Percentiles rank a stretch among this genome's conserved stretches.
These are phyloP conservation scores for Xylaria sp. DNA, from an alignment of 2,329 filamentous ascomycete species.

Conservation along the genomic window DNA sequence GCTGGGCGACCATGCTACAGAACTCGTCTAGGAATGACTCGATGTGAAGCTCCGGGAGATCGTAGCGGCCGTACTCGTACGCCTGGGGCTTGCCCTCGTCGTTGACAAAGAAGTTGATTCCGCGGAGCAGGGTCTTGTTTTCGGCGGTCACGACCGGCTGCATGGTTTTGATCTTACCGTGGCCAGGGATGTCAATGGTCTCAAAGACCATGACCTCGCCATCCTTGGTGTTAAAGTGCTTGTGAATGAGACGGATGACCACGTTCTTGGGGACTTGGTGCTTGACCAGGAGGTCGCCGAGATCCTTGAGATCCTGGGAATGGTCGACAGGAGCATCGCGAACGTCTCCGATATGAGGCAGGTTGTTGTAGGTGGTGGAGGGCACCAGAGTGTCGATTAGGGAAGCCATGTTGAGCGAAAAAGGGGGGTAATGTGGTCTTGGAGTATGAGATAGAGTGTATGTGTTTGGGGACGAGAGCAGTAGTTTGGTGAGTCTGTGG, in stretches of 20 bases:
- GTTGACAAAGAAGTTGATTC: constrained; percentile 24
- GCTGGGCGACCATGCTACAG: constrained; percentile 12
- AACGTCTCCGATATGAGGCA: not conserved
- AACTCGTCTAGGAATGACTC: constrained; percentile 19
- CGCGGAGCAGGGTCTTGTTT: constrained; percentile 20
- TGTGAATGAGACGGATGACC: not conserved
- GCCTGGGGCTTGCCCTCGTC: constrained; percentile 15
- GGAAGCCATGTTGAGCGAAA: not conserved
- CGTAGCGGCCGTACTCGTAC: constrained; percentile 20
- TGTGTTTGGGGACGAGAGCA: no score
- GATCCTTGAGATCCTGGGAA: not conserved
- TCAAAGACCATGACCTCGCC: constrained; percentile 25
- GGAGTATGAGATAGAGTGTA: no score
- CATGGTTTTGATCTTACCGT: constrained; percentile 19
- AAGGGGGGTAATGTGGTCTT: no score
- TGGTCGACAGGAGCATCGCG: not conserved
- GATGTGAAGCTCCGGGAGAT: constrained; percentile 14
- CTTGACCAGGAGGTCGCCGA: not conserved
- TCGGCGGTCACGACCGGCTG: constrained; percentile 15
- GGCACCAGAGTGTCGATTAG: not conserved
- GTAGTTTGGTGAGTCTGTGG: no score
- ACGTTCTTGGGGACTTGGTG: not conserved
- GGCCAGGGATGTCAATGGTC: constrained; percentile 13
- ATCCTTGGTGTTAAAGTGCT: not conserved
- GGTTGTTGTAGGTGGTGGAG: not conserved